These are phyloP conservation scores for Populus nigra DNA, from an alignment of 345 rosid genomes.

Conservation along the genomic window DNA sequence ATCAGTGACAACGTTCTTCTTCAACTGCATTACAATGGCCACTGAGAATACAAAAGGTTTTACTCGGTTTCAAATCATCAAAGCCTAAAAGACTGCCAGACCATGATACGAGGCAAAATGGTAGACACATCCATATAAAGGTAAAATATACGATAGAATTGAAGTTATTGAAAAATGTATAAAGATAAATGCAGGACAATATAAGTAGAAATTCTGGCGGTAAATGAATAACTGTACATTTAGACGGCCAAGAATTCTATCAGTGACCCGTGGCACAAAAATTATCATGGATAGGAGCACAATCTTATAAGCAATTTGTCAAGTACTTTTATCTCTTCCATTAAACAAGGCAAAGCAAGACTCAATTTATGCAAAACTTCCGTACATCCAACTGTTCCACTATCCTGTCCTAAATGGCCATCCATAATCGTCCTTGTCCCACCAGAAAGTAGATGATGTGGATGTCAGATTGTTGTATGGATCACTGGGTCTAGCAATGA, in stretches of 20 bases:
- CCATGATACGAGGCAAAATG: neutral
- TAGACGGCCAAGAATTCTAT: neutral
- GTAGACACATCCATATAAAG: neutral
- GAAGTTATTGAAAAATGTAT: neutral
- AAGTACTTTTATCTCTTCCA: neutral
- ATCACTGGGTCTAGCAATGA: neutral
- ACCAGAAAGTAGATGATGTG: neutral
- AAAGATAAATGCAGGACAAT: neutral
- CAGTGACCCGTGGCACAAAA: neutral
- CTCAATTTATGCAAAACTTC: neutral
- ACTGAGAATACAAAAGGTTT: neutral
- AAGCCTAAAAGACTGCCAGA: neutral
- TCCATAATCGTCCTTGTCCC: neutral
- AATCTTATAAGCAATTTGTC: neutral
- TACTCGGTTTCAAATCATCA: neutral
- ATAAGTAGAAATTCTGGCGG: neutral
- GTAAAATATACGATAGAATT: neutral
- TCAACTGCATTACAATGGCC: neutral
- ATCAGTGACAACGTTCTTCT: neutral
- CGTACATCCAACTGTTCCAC: neutral
- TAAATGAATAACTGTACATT: neutral
- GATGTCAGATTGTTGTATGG: neutral
- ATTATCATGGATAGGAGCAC: neutral
- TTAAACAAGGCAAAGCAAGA: neutral
- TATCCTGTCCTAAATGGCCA: neutral